A percentile compares a stretch with the other conserved stretches of the same genome.
Evolutionary conservation across 345 rosid genomes (phyloP).

Genomic region (Populus alba): DNA sequence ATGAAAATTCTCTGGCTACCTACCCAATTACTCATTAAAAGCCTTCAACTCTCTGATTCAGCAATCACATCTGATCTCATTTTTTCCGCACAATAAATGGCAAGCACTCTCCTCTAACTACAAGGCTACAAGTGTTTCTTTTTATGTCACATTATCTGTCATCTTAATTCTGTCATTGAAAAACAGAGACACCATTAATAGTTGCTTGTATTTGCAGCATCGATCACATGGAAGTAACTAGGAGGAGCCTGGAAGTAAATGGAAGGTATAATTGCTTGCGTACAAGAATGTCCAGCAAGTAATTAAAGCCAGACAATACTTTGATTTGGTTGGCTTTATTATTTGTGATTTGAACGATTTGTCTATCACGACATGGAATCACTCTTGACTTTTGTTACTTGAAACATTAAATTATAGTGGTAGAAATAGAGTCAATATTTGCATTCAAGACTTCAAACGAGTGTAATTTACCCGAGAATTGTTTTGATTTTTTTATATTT

Average conservation of each 20-base stretch:
- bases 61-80: neutral
- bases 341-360: too few relatives aligned
- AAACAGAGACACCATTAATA: neutral
- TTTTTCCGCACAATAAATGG: neutral
- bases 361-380: too few relatives aligned
- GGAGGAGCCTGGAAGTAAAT: neutral
- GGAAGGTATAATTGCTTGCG: neutral
- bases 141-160: neutral
- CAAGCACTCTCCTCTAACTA: neutral
- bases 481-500: too few relatives aligned
- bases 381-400: too few relatives aligned
- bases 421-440: neutral
- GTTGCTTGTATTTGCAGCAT: neutral
- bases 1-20: neutral
- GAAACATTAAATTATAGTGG: too few relatives aligned
- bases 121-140: neutral
- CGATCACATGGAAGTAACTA: neutral
- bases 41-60: neutral
- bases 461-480: too few relatives aligned
- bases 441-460: too few relatives aligned
- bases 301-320: neutral
- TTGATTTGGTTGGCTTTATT: neutral
- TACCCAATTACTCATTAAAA: neutral
- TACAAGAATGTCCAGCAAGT: neutral
- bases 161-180: neutral